phyloP scores from a whole-genome alignment of 1,284 basidiomycete species.

The Irpex lacteus region DNA sequence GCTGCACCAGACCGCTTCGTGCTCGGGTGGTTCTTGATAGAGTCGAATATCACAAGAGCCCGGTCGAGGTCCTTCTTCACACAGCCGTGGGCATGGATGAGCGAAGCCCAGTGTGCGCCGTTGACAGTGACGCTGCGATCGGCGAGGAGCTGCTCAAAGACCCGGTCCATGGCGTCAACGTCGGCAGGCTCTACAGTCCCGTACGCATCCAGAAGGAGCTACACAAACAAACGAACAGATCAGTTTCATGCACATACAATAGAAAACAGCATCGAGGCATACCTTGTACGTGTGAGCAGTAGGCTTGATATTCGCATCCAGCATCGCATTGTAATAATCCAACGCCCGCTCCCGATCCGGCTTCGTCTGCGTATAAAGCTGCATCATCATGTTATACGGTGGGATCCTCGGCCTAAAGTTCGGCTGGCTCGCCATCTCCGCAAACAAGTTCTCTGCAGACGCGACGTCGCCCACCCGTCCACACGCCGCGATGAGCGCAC shows the following conservation, averaged over 20 bases:
- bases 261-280: constrained; percentile 14
- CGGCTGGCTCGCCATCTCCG: constrained; percentile 75
- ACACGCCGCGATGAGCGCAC: constrained; percentile 93
- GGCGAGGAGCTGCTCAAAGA: constrained; percentile 61
- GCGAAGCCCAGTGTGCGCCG: constrained; percentile 87
- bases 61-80: constrained; percentile 76
- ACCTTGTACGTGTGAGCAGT: constrained; percentile 93
- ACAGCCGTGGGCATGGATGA: constrained; percentile 91
- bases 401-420: constrained; percentile 90
- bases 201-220: constrained; percentile 91
- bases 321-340: constrained; percentile 76
- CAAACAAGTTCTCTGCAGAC: constrained; percentile 82
- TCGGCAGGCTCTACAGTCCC: constrained; percentile 86
- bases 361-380: constrained; percentile 88
- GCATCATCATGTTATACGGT: constrained; percentile 99
- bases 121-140: constrained; percentile 61
- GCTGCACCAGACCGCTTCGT: constrained; percentile 28
- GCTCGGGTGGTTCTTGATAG: constrained; percentile 57
- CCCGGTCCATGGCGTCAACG: constrained; percentile 68
- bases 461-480: constrained; percentile 89
- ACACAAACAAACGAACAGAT: neutral
- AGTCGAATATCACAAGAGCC: constrained; percentile 79
- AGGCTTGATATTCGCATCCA: constrained; percentile 62
- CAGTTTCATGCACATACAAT: neutral
- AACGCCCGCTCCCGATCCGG: constrained; percentile 81